Evolutionary conservation across 768 basidiomycete species (phyloP).

Genomic region (Gymnopilus dilepis): DNA sequence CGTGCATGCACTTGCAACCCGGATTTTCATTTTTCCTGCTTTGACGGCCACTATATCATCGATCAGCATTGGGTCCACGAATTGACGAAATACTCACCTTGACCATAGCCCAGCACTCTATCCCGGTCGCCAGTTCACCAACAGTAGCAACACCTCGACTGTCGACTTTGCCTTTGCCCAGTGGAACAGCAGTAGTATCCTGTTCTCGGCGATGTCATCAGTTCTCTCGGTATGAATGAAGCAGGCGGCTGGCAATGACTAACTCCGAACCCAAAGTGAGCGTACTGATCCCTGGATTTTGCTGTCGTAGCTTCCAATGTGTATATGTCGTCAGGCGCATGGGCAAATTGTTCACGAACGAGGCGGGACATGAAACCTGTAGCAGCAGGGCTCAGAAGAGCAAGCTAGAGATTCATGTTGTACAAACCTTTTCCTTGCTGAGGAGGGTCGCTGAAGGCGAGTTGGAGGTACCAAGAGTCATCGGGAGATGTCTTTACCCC

Average conservation of each 20-base stretch:
- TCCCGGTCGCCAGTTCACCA: slow-evolving; percentile 26
- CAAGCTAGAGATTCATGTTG: neutral
- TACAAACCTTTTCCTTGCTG: slow-evolving; percentile 34
- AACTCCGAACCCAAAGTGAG: slow-evolving; percentile 37
- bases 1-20: too few relatives aligned
- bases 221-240: neutral
- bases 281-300: slow-evolving; percentile 35
- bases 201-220: slow-evolving; percentile 1
- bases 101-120: slow-evolving; percentile 29
- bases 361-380: slow-evolving; percentile 35
- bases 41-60: slow-evolving; percentile 1
- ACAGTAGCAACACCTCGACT: slow-evolving; percentile 20
- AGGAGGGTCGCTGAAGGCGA: slow-evolving; percentile 32
- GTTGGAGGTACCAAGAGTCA: slow-evolving; percentile 35
- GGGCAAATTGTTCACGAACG: slow-evolving; percentile 31
- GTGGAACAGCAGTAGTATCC: slow-evolving; percentile 20
- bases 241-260: neutral
- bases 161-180: slow-evolving; percentile 29
- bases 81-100: slow-evolving; percentile 16
- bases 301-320: slow-evolving; percentile 35
- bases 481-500: slow-evolving; percentile 26
- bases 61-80: neutral
- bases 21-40: neutral
- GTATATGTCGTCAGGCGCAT: slow-evolving; percentile 29
- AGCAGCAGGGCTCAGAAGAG: neutral